These are phyloP conservation scores for Phytophthora megakarya DNA, from an alignment of 352 stramenopile species.

Conservation along the genomic window DNA sequence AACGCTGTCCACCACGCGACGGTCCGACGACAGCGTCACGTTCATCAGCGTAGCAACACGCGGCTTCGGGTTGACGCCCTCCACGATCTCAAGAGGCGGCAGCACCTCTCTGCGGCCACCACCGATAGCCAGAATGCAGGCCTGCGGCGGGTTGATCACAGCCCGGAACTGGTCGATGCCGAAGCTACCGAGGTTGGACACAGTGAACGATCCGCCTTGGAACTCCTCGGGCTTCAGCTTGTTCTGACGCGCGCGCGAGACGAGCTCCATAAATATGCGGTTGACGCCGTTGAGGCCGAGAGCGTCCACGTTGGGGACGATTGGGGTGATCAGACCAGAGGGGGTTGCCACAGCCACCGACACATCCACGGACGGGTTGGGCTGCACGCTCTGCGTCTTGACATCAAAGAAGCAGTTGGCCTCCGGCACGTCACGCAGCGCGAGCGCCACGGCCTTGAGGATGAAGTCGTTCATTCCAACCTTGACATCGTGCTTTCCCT, in stretches of 20 bases:
- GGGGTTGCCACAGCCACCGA: conserved; percentile 98
- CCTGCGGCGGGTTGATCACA: conserved; percentile 99
- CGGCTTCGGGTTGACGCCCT: conserved; percentile 79
- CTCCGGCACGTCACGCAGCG: conserved; percentile 97
- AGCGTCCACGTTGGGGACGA: conserved; percentile 95
- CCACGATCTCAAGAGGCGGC: conserved; percentile 47
- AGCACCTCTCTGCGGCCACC: conserved; percentile 91
- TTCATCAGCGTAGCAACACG: conserved; percentile 93
- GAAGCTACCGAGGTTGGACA: conserved; percentile 98
- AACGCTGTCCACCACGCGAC: conserved; percentile 97
- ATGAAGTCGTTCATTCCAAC: conserved; percentile 99
- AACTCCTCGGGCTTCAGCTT: conserved; percentile 99
- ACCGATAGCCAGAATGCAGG: conserved; percentile 98
- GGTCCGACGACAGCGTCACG: conserved; percentile 96
- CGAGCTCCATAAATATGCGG: conserved; percentile 96
- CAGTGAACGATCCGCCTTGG: conserved; percentile 98
- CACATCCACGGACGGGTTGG: conserved; percentile 95
- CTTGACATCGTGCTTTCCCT: conserved; percentile 93
- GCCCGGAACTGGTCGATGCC: conserved; percentile 98
- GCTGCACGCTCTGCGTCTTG: conserved; percentile 62
- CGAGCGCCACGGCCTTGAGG: conserved; percentile 96
- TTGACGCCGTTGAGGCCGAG: conserved; percentile 95
- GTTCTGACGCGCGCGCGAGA: conserved; percentile 92
- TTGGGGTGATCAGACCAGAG: conserved; percentile 98
- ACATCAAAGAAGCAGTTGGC: conserved; percentile 86